These are phyloP conservation scores for Spizellomyces sp. DNA, from an alignment of 192 early-diverging fungal genomes.

Conservation along the genomic window DNA sequence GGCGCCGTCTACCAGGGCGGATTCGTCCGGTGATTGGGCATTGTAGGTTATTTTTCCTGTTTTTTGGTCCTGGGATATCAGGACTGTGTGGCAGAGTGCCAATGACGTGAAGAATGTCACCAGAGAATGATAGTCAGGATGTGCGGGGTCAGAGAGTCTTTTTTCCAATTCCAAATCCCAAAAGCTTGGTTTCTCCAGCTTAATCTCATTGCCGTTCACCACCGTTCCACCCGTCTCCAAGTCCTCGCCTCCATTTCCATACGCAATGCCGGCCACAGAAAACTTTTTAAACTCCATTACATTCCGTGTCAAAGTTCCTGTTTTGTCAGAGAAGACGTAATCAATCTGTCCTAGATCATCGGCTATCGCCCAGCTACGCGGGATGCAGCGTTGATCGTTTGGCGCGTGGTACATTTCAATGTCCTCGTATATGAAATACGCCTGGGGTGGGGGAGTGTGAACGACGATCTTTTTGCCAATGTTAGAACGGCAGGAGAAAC, in stretches of 20 bases:
- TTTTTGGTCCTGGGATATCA: constrained; percentile 56
- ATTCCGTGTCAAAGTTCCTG: constrained; percentile 95
- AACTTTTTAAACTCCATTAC: constrained; percentile 95
- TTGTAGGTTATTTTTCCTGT: constrained; percentile 64
- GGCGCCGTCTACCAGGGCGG: constrained; percentile 85
- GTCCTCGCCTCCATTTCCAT: constrained; percentile 55
- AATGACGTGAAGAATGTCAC: constrained; percentile 78
- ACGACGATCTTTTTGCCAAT: background rate
- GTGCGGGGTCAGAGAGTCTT: constrained; percentile 50
- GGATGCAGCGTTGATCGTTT: constrained; percentile 75
- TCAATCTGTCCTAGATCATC: constrained; percentile 95
- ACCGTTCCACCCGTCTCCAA: constrained; percentile 32
- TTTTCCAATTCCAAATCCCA: constrained; percentile 49
- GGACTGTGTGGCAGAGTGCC: constrained; percentile 88
- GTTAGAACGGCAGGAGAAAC: background rate
- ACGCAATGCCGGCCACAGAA: constrained; percentile 81
- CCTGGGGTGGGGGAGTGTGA: constrained; percentile 39
- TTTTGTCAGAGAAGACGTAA: constrained; percentile 97
- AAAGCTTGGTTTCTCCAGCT: constrained; percentile 72
- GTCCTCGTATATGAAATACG: constrained; percentile 90
- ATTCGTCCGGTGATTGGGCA: constrained; percentile 94
- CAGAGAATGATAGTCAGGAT: constrained; percentile 57
- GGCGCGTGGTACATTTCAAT: constrained; percentile 86
- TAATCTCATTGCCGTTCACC: constrained; percentile 51
- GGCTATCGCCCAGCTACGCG: constrained; percentile 84